A percentile compares a stretch with the other conserved stretches of the same genome.
phyloP scores from a whole-genome alignment of 352 stramenopile species.

The Phytophthora meadii region DNA sequence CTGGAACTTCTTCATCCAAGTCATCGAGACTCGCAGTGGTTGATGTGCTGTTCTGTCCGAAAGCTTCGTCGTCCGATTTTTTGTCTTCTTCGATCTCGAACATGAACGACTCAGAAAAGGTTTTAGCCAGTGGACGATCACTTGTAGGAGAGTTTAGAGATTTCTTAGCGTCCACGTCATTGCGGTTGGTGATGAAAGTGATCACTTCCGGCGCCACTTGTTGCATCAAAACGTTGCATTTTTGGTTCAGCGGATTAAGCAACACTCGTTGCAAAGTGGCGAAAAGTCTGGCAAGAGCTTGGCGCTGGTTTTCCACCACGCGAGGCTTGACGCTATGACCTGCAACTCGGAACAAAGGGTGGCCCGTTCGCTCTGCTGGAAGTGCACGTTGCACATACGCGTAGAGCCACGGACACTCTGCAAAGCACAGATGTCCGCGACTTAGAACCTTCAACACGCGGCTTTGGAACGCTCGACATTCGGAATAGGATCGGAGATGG shows the following conservation, averaged over 20 bases:
- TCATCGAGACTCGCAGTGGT: constrained; percentile 30
- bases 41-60: constrained; percentile 24
- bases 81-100: constrained; percentile 18
- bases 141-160: constrained; percentile 31
- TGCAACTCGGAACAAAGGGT: constrained; percentile 36
- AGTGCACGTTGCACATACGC: constrained; percentile 45
- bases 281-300: constrained; percentile 46
- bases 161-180: constrained; percentile 8
- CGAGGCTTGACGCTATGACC: constrained; percentile 26
- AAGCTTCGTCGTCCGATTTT: constrained; percentile 6
- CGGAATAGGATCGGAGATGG: constrained; percentile 42
- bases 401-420: constrained; percentile 55
- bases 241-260: constrained; percentile 49
- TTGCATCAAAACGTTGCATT: constrained; percentile 40
- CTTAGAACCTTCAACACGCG: constrained; percentile 39
- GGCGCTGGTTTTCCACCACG: constrained; percentile 35
- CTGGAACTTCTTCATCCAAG: constrained; percentile 16
- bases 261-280: constrained; percentile 48
- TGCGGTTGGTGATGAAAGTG: constrained; percentile 43
- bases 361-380: constrained; percentile 24
- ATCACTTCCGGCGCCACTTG: constrained; percentile 43
- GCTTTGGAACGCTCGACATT: constrained; percentile 48
- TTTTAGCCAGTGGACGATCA: constrained; percentile 33
- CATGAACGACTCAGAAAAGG: constrained; percentile 45
- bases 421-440: constrained; percentile 51